Evolutionary conservation across 306 rosid genomes (phyloP), one percentile per base, ranked within the genome.

Genomic region (Lathyrus oleraceus): DNA sequence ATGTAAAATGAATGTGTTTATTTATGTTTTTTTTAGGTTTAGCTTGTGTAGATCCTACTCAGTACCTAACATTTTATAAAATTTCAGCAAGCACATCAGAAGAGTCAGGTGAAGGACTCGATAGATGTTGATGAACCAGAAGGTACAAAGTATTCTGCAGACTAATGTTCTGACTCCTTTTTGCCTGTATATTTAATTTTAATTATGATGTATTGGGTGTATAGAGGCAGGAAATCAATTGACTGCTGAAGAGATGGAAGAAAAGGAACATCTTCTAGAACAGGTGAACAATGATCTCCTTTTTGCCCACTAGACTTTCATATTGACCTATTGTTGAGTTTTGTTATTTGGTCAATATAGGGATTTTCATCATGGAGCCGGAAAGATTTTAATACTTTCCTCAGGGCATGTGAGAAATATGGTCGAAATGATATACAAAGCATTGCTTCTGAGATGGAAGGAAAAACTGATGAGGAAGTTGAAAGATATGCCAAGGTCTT

Each of bases 361-460:
- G 99, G 99, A 64, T 94, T 94, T 85, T 94, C 99, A 68, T 80
- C 97, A 36, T 94, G 99, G 99, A 94, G 96, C 83, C 82, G 99
- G 30, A 89, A 86, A 82, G 99, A 94, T 81, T 94, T 94, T 73
- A 94, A 91, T 84, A 91, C 97, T 58, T 94, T 94, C 87, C 83
- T 94, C 44, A 94, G 97, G 84, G 99, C 97, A 27, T 94, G 99
- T 69, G 99, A 94, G 87, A 94, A 87, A 84, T 94, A 89, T 83
- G 99, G 99, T 36, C 89, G 99, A 64, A 83, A 75, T 76, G 99
- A 94, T 79, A 87, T 94, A 16, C 78, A 76, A 77, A 68, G 87
- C 76, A 89, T 91, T 77, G 96, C 92, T 70, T 85, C 87, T 15
- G 99, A 94, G 78, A 89, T 94, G 99, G 99, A 94, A 76, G 99